Evolutionary conservation across 208 protist genomes (phyloP).

Genomic region (Acanthamoeba triangularis): DNA sequence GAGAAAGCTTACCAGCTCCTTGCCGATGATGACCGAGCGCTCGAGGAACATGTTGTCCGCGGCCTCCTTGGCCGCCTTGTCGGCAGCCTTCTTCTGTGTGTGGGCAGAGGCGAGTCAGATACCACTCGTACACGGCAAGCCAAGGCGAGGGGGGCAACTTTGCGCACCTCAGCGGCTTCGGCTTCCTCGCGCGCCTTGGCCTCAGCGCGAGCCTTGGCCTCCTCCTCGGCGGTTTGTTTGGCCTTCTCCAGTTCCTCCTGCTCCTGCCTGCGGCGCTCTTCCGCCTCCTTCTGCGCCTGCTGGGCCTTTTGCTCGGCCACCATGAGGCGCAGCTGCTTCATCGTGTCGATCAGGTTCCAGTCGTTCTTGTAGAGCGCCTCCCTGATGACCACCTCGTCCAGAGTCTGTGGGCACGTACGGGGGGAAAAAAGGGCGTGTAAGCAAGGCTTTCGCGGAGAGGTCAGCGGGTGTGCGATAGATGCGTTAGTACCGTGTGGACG

Average conservation of each 20-base stretch:
- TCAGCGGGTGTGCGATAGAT: neutral
- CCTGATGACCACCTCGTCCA: neutral
- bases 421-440: neutral
- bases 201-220: conserved; percentile 1
- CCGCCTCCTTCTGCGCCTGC: conserved; percentile 23
- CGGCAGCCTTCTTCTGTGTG: conserved; percentile 10
- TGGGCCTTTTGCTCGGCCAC: neutral
- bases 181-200: neutral
- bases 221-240: neutral
- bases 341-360: conserved; percentile 60
- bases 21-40: conserved; percentile 66
- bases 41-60: conserved; percentile 37
- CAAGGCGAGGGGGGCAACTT: no score
- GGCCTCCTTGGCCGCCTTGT: neutral
- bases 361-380: conserved; percentile 50
- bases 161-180: neutral
- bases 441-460: neutral
- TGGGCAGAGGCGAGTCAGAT: no score
- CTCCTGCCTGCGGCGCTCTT: neutral
- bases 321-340: conserved; percentile 26
- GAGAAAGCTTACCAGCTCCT: conserved; percentile 8
- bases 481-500: conserved; percentile 7
- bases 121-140: no score
- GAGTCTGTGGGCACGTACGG: neutral
- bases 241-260: neutral